Evolutionary conservation across 805 yeast genomes (phyloP), one percentile per base, ranked within the genome.

Genomic region (Komagataella mondaviorum): DNA sequence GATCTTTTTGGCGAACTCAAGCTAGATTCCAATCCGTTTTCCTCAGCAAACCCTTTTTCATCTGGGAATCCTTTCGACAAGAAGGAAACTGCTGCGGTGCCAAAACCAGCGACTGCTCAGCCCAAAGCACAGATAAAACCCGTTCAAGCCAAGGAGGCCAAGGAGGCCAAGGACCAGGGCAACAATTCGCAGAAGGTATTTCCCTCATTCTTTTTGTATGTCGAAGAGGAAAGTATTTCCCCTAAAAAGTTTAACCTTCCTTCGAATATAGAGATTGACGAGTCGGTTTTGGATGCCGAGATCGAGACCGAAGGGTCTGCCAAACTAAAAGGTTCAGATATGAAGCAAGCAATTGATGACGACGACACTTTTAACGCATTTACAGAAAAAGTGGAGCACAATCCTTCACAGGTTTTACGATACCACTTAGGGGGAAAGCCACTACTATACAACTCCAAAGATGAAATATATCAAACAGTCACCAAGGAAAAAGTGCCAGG

Each of bases 331-430:
- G 55, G 62, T 39, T 62, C 57, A 39, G 51, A 64, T 52, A 72
- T 75, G 23, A 73, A 77, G 48, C 69, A 80, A 2, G 73, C 71
- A 50, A 71, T 81, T 67, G 66, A 85, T 51, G 85, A 86, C 55
- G 96, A 90, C 62, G 79, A 78, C 52, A 77, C 77, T 6, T 93
- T 93, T 65, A 88, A 86, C 60, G 77, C 81, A 54, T 93, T 93
- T 64, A 77, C 87, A 24, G 83, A 79, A 51, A 71, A 80, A 2
- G 84, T 87, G 10, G 83, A 84, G 10, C 85, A 84, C 60, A 93
- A 93, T 60, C 90, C 97, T 3, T 72, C 75, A 2, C 99, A 93
- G 67, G 87, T 93, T 2, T 70, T 93, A 43, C 76, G 99, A 52
- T 90, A 91, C 65, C 88, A 89, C 46, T 63, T 86, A 24, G 85